Evolutionary conservation across 2,329 filamentous ascomycete species (phyloP).

Genomic region (Colletotrichum tabaci): DNA sequence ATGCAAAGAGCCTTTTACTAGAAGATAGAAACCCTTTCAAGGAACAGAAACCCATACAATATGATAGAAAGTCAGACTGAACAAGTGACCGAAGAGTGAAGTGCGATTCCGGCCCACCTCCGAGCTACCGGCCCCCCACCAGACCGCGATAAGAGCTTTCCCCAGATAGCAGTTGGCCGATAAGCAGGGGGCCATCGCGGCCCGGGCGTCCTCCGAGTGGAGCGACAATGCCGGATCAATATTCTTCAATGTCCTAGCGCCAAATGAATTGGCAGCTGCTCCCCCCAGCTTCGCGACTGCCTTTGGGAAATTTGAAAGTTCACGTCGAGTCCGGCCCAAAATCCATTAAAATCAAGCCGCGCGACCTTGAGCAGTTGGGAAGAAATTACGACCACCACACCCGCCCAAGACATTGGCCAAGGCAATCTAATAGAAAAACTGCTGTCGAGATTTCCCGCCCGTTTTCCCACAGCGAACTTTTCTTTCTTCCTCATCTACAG

Average conservation of each 20-base stretch:
- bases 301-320: constrained; percentile 58
- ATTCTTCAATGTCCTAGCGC: constrained; percentile 57
- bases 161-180: constrained; percentile 12
- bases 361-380: constrained; percentile 30
- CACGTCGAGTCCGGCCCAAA: constrained; percentile 35
- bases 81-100: constrained; percentile 28
- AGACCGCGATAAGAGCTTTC: constrained; percentile 32
- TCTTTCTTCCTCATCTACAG: constrained; percentile 17
- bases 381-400: not conserved
- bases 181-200: constrained; percentile 10
- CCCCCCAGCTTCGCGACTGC: constrained; percentile 55
- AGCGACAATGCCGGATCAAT: constrained; percentile 49
- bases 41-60: not conserved
- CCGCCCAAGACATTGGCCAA: not conserved
- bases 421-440: constrained; percentile 17
- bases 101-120: constrained; percentile 35
- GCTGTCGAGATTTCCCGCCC: not conserved
- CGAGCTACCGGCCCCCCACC: constrained; percentile 29
- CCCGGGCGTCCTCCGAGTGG: constrained; percentile 30
- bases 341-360: constrained; percentile 35
- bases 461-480: constrained; percentile 17
- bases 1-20: not conserved
- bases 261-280: constrained; percentile 57
- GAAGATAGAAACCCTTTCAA: not conserved
- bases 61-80: not conserved